phyloP scores from a whole-genome alignment of 345 rosid genomes.

The Zanthoxylum bungeanum region DNA sequence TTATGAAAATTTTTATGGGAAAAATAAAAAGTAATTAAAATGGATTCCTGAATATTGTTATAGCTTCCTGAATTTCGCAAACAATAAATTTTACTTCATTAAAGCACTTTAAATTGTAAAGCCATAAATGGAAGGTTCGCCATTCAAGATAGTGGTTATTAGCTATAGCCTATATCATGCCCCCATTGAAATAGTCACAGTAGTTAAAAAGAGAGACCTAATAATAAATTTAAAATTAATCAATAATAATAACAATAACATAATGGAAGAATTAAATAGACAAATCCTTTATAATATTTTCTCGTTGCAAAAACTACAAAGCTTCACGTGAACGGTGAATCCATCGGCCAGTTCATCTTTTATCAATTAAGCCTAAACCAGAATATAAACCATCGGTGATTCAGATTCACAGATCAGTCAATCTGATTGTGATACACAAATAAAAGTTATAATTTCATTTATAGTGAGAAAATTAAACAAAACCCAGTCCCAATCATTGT shows the following conservation, averaged over 20 bases:
- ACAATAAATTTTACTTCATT: background rate
- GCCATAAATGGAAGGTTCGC: constrained; percentile 14
- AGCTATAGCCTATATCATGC: background rate
- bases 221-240: too few species aligned
- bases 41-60: too few species aligned
- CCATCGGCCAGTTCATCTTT: background rate
- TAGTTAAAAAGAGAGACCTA: too few species aligned
- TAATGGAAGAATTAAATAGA: too few species aligned
- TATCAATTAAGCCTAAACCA: background rate
- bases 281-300: too few species aligned
- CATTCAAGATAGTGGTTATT: constrained; percentile 14
- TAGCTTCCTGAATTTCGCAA: background rate
- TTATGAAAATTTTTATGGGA: too few species aligned
- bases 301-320: background rate
- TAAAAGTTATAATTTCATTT: background rate
- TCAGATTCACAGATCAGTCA: background rate
- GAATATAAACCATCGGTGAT: background rate
- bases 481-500: constrained; percentile 28
- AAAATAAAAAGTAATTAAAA: too few species aligned
- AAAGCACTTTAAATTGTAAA: background rate
- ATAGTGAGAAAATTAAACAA: background rate
- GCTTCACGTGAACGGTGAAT: constrained; percentile 3
- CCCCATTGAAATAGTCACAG: background rate
- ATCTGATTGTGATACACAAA: background rate
- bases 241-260: too few species aligned